These are phyloP conservation scores for Cinnamomum micranthum DNA, from an alignment of 164 flowering plant genomes.

Conservation along the genomic window DNA sequence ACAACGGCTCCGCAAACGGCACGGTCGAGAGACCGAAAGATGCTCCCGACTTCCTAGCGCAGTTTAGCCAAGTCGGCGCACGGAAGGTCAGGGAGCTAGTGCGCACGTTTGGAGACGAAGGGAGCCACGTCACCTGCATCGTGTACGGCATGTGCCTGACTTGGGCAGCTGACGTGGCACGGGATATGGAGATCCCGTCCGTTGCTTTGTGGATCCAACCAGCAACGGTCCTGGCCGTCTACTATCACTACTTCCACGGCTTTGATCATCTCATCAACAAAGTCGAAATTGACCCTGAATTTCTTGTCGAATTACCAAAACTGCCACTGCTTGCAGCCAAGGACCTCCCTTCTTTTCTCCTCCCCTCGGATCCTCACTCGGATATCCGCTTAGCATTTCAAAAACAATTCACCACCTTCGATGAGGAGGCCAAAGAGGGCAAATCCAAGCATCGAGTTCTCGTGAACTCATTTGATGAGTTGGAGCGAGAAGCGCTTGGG, in stretches of 20 bases:
- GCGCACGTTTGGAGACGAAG: background rate
- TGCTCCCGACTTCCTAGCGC: background rate
- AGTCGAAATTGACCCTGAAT: conserved; percentile 2
- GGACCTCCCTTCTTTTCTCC: conserved; percentile 35
- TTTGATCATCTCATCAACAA: conserved; percentile 11
- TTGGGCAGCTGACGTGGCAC: conserved; percentile 39
- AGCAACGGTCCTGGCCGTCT: conserved; percentile 30
- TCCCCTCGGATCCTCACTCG: background rate
- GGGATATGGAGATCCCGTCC: conserved; percentile 20
- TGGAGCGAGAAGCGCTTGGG: conserved; percentile 40
- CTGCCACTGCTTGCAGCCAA: conserved; percentile 21
- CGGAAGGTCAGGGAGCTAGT: conserved; percentile 14
- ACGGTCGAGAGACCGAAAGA: too few relatives aligned
- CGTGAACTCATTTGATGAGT: conserved; percentile 45
- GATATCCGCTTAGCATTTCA: conserved; percentile 17
- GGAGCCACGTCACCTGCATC: conserved; percentile 24
- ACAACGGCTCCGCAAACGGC: too few relatives aligned
- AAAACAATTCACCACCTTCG: background rate
- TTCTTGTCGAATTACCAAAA: conserved; percentile 22
- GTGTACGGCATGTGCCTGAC: conserved; percentile 35
- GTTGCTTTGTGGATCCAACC: conserved; percentile 37
- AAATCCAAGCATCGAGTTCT: conserved; percentile 19
- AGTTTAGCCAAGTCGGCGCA: conserved; percentile 12
- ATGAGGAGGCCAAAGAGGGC: background rate
- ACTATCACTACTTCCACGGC: conserved; percentile 26